These are phyloP conservation scores for Murraya koenigii DNA, from an alignment of 345 rosid species.

Conservation along the genomic window DNA sequence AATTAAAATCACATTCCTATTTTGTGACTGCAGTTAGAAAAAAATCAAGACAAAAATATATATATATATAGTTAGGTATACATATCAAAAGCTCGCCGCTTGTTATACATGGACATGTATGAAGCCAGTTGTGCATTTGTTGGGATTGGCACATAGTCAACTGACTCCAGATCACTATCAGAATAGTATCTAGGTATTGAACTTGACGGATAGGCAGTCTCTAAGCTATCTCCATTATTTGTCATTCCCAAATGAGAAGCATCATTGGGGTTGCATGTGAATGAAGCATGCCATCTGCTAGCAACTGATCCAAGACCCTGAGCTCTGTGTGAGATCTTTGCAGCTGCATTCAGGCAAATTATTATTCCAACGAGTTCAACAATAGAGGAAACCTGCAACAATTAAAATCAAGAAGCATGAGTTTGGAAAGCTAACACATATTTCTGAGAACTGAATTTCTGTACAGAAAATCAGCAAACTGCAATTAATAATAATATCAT, in stretches of 20 bases:
- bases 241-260: conserved; percentile 22
- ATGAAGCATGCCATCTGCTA: conserved; percentile 54
- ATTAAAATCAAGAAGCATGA: not conserved
- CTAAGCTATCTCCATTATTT: conserved; percentile 27
- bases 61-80: no score
- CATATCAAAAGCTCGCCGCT: conserved; percentile 39
- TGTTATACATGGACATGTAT: conserved; percentile 25
- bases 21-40: not conserved
- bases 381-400: conserved; percentile 29
- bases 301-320: conserved; percentile 34
- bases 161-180: conserved; percentile 52
- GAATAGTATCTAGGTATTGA: conserved; percentile 32
- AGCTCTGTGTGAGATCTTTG: conserved; percentile 37
- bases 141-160: conserved; percentile 35
- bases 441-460: not conserved
- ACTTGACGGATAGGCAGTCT: conserved; percentile 15
- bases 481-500: not conserved
- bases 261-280: conserved; percentile 33
- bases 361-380: conserved; percentile 36
- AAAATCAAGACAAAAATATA: no score
- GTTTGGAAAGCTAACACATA: not conserved
- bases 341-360: conserved; percentile 38
- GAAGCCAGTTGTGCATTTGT: conserved; percentile 37
- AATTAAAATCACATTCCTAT: not conserved
- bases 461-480: not conserved